A percentile compares a stretch with the other conserved stretches of the same genome.
phyloP scores from a whole-genome alignment of 169 alveolate genomes.

The Blepharisma undulans region DNA sequence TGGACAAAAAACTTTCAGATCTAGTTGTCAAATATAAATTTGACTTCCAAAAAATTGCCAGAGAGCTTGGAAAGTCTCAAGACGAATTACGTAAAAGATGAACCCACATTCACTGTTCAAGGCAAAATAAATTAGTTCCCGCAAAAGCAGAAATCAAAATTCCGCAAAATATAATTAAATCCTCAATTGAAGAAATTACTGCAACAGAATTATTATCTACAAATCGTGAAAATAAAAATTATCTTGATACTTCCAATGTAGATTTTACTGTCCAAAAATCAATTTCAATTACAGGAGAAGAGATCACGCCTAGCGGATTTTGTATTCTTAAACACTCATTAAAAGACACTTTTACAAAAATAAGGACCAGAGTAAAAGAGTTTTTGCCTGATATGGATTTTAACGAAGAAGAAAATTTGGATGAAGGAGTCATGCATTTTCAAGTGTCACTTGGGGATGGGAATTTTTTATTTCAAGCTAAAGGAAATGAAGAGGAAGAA shows the following conservation, averaged over 20 bases:
- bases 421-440: neutral
- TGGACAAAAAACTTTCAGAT: neutral
- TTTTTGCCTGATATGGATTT: slow-evolving; percentile 31
- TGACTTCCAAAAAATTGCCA: neutral
- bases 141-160: neutral
- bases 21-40: neutral
- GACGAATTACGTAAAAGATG: neutral
- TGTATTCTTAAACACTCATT: slow-evolving; percentile 19
- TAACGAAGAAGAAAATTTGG: neutral
- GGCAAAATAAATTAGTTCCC: slow-evolving; percentile 3
- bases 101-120: neutral
- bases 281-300: slow-evolving; percentile 39
- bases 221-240: neutral
- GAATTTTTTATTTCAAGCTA: slow-evolving; percentile 1
- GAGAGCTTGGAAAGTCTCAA: slow-evolving; percentile 14
- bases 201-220: slow-evolving; percentile 10
- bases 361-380: neutral
- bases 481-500: neutral
- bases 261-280: slow-evolving; percentile 28
- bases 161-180: neutral
- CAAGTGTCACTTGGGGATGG: slow-evolving; percentile 14
- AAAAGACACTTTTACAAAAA: slow-evolving; percentile 33
- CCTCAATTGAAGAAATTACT: neutral
- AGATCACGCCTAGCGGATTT: slow-evolving; percentile 28
- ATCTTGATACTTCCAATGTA: neutral